Base-by-base conservation (phyloP, 148 eudicot species). In the Rhododendron mucronatum region DNA sequence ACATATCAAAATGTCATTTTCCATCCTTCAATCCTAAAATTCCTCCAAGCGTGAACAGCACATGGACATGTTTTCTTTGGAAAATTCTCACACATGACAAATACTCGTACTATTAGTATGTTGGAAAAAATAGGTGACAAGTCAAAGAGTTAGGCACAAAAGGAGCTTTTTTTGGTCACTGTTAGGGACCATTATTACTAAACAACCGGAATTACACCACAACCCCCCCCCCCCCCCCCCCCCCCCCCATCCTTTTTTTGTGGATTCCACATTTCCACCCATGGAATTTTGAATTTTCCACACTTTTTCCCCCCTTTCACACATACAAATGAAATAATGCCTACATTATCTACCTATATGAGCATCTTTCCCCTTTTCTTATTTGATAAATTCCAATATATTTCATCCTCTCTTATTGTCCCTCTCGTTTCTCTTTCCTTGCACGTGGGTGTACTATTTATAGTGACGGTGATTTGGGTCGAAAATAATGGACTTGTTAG, bases 31-130 rank as follows among this genome's bases (percentile, higher is more conserved):
- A 18, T 37, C 13, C 2, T 1, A 37, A 55, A 37, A 37, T 75
- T 74, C 78, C 79, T 75, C 47, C 47, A 35, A 16, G 79, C 79
- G 47, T 75, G 79, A 75, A 75, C 47, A 39, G 79, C 79, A 75
- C 79, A 75, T 75, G 79, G 45, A 16, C 23, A 6, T 71, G 76
- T 71, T 71, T 71, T 71, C 39, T n/a, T 23, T 71, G 76, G 37
- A 71, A 13, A 71, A 71, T 71, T 71, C 76, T 71, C 76, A 30
- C 39, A 30, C 39, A 14, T 30, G 39, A 14, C 6, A 30, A 71
- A 1, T 69, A 47, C 11, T 1, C 11, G 1, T 47, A 8, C 1
- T 47, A 69, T 28, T 30, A 30, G 30, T 30, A 30, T 71, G 28
- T 26, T 69, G 5, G 39, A 71, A 13, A 65, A 28, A 71, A 4